These are phyloP conservation scores for Paramecium bursaria DNA, from an alignment of 73 alveolate species.

Conservation along the genomic window DNA sequence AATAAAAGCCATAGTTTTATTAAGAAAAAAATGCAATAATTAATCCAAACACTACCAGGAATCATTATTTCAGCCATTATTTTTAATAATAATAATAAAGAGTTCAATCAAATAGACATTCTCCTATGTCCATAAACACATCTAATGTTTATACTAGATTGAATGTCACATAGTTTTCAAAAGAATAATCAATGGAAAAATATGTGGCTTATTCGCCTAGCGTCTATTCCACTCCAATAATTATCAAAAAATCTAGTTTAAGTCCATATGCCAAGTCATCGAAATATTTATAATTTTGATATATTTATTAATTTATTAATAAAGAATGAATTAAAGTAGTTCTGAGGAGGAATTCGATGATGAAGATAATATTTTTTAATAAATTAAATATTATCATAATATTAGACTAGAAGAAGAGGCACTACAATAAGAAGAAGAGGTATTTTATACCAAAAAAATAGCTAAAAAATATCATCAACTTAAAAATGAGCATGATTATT, in stretches of 20 bases:
- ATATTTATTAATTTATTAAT: too few species aligned
- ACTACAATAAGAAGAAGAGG: too few species aligned
- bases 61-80: conserved; percentile 46
- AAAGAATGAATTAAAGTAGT: too few species aligned
- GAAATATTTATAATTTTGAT: too few species aligned
- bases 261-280: conserved; percentile 31
- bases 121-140: neutral
- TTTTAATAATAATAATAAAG: conserved; percentile 9
- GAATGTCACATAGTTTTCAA: neutral
- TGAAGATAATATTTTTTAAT: too few species aligned
- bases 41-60: conserved; percentile 23
- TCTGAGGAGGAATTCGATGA: too few species aligned
- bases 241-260: conserved; percentile 3
- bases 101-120: neutral
- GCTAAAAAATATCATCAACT: too few species aligned
- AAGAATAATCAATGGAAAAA: conserved; percentile 17
- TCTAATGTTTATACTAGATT: neutral
- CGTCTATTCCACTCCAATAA: conserved; percentile 14
- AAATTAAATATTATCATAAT: too few species aligned
- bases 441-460: too few species aligned
- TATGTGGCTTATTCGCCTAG: neutral
- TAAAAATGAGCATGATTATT: too few species aligned
- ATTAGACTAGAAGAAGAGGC: too few species aligned
- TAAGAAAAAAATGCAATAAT: conserved; percentile 1
- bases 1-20: conserved; percentile 10